phyloP scores from a whole-genome alignment of 306 rosid species.

The Vicia faba region DNA sequence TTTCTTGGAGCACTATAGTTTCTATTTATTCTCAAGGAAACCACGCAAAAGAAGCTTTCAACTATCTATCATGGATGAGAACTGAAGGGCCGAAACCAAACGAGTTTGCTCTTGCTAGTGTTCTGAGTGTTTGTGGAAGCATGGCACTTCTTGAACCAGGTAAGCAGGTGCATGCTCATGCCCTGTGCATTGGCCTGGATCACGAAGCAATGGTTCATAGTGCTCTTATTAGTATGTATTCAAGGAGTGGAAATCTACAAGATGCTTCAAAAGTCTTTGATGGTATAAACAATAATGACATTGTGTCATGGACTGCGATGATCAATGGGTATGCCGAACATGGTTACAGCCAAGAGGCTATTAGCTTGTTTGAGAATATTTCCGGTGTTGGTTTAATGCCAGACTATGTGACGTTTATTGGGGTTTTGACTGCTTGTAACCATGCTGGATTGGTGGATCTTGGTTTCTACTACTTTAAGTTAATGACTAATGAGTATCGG shows the following conservation, averaged over 20 bases:
- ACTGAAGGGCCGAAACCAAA: slow-evolving; percentile 69
- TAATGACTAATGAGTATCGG: slow-evolving; percentile 49
- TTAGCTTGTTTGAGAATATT: slow-evolving; percentile 65
- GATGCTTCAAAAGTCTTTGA: slow-evolving; percentile 65
- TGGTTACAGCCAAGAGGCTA: slow-evolving; percentile 72
- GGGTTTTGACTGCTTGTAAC: slow-evolving; percentile 74
- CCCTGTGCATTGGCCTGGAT: slow-evolving; percentile 59
- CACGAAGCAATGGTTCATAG: slow-evolving; percentile 59
- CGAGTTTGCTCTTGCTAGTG: slow-evolving; percentile 73
- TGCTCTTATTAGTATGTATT: slow-evolving; percentile 71
- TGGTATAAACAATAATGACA: slow-evolving; percentile 41
- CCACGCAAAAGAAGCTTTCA: slow-evolving; percentile 65
- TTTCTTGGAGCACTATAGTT: slow-evolving; percentile 89
- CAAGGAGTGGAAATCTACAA: slow-evolving; percentile 69
- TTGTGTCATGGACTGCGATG: slow-evolving; percentile 85
- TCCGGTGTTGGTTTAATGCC: slow-evolving; percentile 57
- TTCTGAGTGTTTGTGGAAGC: slow-evolving; percentile 75
- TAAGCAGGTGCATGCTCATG: slow-evolving; percentile 76
- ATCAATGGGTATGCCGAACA: slow-evolving; percentile 74
- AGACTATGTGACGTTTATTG: slow-evolving; percentile 70
- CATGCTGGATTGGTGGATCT: slow-evolving; percentile 83
- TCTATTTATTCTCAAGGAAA: slow-evolving; percentile 77
- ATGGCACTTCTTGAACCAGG: slow-evolving; percentile 82
- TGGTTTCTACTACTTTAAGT: slow-evolving; percentile 60
- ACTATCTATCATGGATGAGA: slow-evolving; percentile 74